A percentile compares a stretch with the other conserved stretches of the same genome.
Conservation (phyloP, 2,329 filamentous ascomycete species). For the Calonectria fujianensis region DNA sequence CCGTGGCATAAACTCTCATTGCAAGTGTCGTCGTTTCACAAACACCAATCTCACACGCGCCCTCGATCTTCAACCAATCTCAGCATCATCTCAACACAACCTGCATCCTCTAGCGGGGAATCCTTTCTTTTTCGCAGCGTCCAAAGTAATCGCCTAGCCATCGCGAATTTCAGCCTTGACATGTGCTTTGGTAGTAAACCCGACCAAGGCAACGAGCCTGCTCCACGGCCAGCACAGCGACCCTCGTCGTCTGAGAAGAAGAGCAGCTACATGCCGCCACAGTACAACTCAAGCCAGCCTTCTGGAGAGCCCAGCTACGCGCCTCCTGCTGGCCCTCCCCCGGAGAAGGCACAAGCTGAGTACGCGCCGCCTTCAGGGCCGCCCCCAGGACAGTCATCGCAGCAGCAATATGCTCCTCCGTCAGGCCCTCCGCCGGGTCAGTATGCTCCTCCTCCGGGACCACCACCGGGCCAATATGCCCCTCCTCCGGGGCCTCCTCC, state of each 20-base stretch:
- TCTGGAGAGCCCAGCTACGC: conserved; percentile 50
- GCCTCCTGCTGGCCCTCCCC: conserved; percentile 58
- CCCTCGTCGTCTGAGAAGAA: conserved; percentile 54
- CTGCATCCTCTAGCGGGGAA: neutral
- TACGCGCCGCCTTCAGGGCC: conserved; percentile 58
- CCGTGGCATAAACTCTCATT: neutral
- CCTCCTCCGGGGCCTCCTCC: conserved; percentile 60
- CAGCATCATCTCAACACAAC: neutral
- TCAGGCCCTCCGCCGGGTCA: conserved; percentile 58
- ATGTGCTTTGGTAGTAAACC: conserved; percentile 73
- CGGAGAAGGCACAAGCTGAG: conserved; percentile 42
- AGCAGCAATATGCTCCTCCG: conserved; percentile 53
- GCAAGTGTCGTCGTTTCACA: neutral
- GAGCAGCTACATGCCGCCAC: conserved; percentile 52
- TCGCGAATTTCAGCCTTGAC: conserved; percentile 18
- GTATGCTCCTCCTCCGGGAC: conserved; percentile 56
- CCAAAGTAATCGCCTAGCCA: conserved; percentile 18
- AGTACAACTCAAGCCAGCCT: conserved; percentile 48
- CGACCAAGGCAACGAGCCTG: conserved; percentile 61
- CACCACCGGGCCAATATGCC: conserved; percentile 56
- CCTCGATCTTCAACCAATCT: neutral
- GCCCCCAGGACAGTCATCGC: conserved; percentile 48
- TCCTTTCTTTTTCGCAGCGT: neutral
- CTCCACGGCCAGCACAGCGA: conserved; percentile 63
- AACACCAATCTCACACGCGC: neutral